phyloP scores from a whole-genome alignment of 176 grass and related monocot genomes.

The Avena insularis region DNA sequence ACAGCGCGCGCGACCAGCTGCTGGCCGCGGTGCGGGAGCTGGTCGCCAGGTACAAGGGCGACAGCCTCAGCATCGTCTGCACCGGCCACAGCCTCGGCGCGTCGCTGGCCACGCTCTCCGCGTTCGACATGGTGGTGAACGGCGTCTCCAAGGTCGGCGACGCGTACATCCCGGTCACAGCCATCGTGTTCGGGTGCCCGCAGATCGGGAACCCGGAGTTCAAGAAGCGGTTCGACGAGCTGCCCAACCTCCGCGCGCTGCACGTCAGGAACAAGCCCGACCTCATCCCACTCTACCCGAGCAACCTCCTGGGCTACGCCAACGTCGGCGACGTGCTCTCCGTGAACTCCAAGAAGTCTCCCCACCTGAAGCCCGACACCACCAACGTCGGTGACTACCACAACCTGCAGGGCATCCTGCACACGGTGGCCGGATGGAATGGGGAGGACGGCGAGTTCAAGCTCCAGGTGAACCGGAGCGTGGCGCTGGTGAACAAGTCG shows the following conservation, averaged over 20 bases:
- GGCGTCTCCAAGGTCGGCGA: constrained; percentile 52
- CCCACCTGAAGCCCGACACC: constrained; percentile 63
- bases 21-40: constrained; percentile 62
- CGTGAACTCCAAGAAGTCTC: constrained; percentile 69
- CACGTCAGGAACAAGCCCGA: constrained; percentile 77
- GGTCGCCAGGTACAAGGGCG: constrained; percentile 55
- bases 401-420: constrained; percentile 92
- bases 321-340: constrained; percentile 56
- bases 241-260: constrained; percentile 66
- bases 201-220: constrained; percentile 88
- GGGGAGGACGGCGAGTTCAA: constrained; percentile 69
- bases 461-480: constrained; percentile 73
- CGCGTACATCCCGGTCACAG: constrained; percentile 59
- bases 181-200: constrained; percentile 85
- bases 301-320: constrained; percentile 61
- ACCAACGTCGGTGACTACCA: constrained; percentile 75
- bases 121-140: constrained; percentile 80
- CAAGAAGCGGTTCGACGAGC: constrained; percentile 59
- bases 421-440: constrained; percentile 73
- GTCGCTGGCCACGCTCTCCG: constrained; percentile 68
- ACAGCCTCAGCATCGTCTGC: constrained; percentile 79
- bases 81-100: constrained; percentile 87
- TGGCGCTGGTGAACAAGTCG: constrained; percentile 91
- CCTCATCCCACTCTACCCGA: constrained; percentile 77
- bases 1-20: constrained; percentile 76